Conservation (phyloP, 2,329 filamentous ascomycete species). For the Talaromyces sp. region DNA sequence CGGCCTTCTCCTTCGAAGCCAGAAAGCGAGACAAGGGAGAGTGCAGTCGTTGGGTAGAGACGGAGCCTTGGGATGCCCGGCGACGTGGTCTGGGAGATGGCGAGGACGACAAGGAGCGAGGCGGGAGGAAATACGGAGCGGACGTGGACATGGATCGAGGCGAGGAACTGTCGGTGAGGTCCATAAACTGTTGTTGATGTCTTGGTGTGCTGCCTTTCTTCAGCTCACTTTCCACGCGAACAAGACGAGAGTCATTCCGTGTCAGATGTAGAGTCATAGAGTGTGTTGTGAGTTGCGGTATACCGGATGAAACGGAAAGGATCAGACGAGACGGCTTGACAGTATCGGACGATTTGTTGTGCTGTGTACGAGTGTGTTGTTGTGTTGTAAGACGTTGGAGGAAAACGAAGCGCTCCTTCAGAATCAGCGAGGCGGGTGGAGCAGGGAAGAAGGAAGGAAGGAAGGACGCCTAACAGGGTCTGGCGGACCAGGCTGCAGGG, state of each 20-base stretch:
- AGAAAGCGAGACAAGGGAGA: constrained; percentile 16
- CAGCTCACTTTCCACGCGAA: constrained; percentile 1
- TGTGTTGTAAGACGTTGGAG: not conserved
- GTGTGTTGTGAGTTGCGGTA: not conserved
- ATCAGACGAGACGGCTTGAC: not conserved
- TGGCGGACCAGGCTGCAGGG: constrained; percentile 1
- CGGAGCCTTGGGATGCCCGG: constrained; percentile 17
- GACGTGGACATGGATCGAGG: constrained; percentile 8
- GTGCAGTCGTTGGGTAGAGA: constrained; percentile 15
- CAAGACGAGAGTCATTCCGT: constrained; percentile 7
- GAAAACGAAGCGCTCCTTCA: not conserved
- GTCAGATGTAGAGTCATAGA: constrained; percentile 6
- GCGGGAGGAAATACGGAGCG: constrained; percentile 8
- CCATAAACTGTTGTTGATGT: constrained; percentile 1
- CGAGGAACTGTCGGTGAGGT: not conserved
- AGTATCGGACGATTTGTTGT: not conserved
- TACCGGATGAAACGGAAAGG: not conserved
- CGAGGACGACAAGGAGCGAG: constrained; percentile 14
- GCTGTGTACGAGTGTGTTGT: not conserved
- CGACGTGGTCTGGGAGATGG: constrained; percentile 16
- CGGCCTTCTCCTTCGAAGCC: constrained; percentile 15
- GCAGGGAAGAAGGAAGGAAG: not conserved
- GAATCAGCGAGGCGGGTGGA: constrained; percentile 8
- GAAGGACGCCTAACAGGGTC: not conserved
- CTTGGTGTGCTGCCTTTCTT: constrained; percentile 6